phyloP scores from a whole-genome alignment of 2,329 filamentous ascomycete species.

The Diaporthe nobilis region DNA sequence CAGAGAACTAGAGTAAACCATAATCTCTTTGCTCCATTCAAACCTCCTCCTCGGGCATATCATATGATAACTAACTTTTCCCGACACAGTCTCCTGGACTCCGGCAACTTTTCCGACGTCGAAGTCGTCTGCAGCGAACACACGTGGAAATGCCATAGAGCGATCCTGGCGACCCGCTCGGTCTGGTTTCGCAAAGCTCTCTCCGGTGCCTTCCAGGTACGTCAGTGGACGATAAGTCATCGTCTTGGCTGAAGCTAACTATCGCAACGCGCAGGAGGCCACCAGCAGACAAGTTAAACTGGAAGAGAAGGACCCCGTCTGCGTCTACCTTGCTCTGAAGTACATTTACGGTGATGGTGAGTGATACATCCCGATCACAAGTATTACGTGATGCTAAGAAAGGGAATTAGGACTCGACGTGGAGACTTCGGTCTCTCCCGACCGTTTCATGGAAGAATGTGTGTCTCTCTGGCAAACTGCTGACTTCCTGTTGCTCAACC shows the following conservation, averaged over 20 bases:
- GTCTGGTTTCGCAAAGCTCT: conserved; percentile 21
- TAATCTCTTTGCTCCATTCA: accelerated
- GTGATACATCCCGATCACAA: not conserved
- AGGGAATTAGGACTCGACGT: not conserved
- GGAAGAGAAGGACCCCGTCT: not conserved
- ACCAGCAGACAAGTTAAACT: not conserved
- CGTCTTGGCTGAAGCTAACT: accelerated
- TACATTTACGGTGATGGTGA: conserved; percentile 12
- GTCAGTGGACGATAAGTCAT: accelerated
- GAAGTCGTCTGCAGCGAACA: not conserved
- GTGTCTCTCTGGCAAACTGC: not conserved
- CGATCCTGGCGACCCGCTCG: conserved; percentile 2
- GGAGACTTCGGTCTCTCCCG: not conserved
- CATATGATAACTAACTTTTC: not conserved
- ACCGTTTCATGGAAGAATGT: not conserved
- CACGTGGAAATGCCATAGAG: conserved; percentile 18
- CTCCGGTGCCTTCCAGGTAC: not conserved
- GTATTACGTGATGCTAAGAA: not conserved
- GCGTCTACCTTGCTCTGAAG: not conserved
- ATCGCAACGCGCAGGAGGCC: not conserved
- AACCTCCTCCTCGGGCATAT: accelerated
- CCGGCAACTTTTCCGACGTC: conserved; percentile 16
- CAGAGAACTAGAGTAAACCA: conserved; percentile 5
- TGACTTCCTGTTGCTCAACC: not conserved
- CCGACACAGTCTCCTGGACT: not conserved